Evolutionary conservation across 768 basidiomycete genomes (phyloP), one percentile per base, ranked within the genome.

Genomic region (Amanita rubescens): DNA sequence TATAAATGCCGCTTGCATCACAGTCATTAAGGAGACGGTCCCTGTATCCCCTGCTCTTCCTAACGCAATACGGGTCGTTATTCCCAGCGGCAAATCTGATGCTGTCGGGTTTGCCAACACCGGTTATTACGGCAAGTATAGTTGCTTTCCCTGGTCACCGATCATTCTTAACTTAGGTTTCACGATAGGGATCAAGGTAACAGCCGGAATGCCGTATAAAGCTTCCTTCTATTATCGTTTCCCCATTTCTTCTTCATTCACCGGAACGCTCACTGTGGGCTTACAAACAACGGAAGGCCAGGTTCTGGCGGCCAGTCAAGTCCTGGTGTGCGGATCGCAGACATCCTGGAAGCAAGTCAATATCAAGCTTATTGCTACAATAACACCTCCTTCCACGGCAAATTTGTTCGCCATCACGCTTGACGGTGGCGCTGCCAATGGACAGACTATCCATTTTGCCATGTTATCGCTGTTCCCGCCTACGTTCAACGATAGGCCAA

Each of bases 401-500:
- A 86, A 85, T 60, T 63, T 65, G 35, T 84, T 87, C 62, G 69
- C 70, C 0, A 67, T 87, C 7, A 77, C 78, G 0, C 60, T 84
- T 8, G 69, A 82, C 46, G 77, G 76, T 9, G 61, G 63, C 0
- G 61, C 62, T 0, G 68, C 67, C 0, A 63, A 67, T 0, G 78
- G 75, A 3, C 67, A 75, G 19, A 75, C 71, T 0, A 67, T 85
- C 46, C 62, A 79, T 58, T 84, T 85, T n/a, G n/a, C n/a, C n/a
- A n/a, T n/a, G n/a, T n/a, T n/a, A n/a, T 80, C 79, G 10, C 65
- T 87, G 41, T 84, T 87, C 66, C 85, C 85, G 0, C 84, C 84
- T 5, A 86, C 84, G 2, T 85, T 80, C 69, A 84, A 81, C 56
- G 67, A 70, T 45, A 72, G 81, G 49, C 54, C 63, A 30, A 86